These are phyloP conservation scores for Ogataea ganodermae DNA, from an alignment of 805 yeast genomes.

Conservation along the genomic window DNA sequence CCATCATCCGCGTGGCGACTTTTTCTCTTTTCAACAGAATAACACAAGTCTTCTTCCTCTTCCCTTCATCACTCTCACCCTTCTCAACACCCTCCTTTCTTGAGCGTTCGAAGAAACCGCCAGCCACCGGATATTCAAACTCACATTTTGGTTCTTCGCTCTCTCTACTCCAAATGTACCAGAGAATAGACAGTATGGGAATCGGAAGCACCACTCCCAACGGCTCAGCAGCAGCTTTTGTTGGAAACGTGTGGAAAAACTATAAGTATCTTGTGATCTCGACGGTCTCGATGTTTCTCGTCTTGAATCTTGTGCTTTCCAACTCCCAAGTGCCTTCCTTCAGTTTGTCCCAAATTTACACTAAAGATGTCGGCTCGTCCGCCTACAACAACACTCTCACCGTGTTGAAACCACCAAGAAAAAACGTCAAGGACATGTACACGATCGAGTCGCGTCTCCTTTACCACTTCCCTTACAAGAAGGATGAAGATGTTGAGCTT, in stretches of 20 bases:
- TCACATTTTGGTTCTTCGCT: too few relatives aligned
- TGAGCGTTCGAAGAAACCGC: too few relatives aligned
- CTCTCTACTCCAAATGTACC: too few relatives aligned
- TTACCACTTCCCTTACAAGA: constrained; percentile 33
- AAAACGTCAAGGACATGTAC: constrained; percentile 32
- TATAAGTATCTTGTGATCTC: constrained; percentile 27
- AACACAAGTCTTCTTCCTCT: too few relatives aligned
- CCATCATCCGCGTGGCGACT: constrained; percentile 5
- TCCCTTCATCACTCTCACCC: too few relatives aligned
- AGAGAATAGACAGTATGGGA: constrained; percentile 21
- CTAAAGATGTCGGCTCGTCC: constrained; percentile 21
- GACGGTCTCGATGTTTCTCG: constrained; percentile 22
- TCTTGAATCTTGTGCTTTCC: constrained; percentile 24
- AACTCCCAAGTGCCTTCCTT: constrained; percentile 17
- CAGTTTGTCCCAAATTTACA: constrained; percentile 21
- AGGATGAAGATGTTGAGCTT: constrained; percentile 29
- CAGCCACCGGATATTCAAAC: too few relatives aligned
- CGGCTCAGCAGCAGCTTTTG: constrained; percentile 8
- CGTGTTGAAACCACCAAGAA: constrained; percentile 24
- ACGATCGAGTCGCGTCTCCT: constrained; percentile 33
- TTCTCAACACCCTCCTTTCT: too few relatives aligned
- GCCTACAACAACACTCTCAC: constrained; percentile 16
- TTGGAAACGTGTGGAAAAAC: constrained; percentile 22
- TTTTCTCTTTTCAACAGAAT: not conserved
- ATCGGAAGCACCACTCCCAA: constrained; percentile 8